Conservation (phyloP, 306 rosid genomes). For the Cyclanthera cordifolia region DNA sequence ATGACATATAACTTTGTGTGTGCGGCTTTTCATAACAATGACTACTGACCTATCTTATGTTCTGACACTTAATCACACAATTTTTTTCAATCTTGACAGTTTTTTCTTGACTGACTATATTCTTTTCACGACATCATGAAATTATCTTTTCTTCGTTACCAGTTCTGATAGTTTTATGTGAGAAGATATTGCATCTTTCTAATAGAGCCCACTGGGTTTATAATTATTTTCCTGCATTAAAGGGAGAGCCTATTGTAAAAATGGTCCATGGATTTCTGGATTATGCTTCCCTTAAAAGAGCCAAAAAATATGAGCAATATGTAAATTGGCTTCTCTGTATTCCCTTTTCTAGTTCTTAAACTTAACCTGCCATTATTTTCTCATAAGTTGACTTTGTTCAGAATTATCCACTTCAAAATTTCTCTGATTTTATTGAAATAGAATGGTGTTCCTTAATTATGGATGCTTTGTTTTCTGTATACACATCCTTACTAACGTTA, state of each 20-base stretch:
- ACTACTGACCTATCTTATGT: background rate
- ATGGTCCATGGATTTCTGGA: background rate
- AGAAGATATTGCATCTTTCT: background rate
- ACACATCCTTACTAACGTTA: background rate
- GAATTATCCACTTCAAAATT: background rate
- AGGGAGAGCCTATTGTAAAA: background rate
- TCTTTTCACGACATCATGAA: background rate
- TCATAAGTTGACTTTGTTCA: background rate
- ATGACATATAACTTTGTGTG: background rate
- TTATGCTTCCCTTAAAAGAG: background rate
- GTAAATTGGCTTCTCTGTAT: background rate
- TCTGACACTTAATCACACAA: background rate
- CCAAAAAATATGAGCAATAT: background rate
- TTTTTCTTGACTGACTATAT: background rate
- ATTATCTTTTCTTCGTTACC: background rate
- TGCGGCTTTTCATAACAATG: background rate
- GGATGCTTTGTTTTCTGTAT: background rate
- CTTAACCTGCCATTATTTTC: background rate
- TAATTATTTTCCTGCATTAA: background rate
- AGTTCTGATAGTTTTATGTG: background rate
- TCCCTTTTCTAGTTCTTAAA: background rate
- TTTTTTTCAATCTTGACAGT: background rate
- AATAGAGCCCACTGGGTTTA: background rate
- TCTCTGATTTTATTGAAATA: background rate
- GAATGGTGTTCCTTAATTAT: background rate